phyloP scores from a whole-genome alignment of 352 stramenopile genomes.

The Globisporangium splendens region DNA sequence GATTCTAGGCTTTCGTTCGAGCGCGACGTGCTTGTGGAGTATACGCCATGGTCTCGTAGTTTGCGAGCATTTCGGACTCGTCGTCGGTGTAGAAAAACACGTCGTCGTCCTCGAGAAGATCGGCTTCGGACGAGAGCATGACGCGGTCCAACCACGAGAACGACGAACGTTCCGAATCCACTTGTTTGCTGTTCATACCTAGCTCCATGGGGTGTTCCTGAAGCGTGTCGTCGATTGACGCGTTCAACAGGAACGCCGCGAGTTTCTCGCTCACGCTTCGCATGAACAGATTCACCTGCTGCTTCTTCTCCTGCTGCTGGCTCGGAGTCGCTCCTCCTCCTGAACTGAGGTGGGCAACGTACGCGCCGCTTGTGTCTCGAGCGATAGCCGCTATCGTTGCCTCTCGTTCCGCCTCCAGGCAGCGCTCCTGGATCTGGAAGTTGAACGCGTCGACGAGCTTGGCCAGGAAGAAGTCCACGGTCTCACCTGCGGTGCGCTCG shows the following conservation, averaged over 20 bases:
- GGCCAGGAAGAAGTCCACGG: conserved; percentile 32
- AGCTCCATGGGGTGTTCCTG: conserved; percentile 23
- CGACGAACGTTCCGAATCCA: conserved; percentile 1
- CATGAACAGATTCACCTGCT: not conserved
- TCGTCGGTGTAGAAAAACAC: conserved; percentile 23
- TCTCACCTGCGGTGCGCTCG: conserved; percentile 13
- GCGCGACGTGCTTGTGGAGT: not conserved
- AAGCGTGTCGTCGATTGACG: conserved; percentile 9
- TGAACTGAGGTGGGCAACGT: not conserved
- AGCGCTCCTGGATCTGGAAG: conserved; percentile 30
- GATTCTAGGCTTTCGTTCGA: not conserved
- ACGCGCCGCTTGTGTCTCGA: too few relatives aligned
- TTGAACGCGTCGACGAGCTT: conserved; percentile 32
- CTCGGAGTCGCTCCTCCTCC: not conserved
- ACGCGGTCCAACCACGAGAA: conserved; percentile 6
- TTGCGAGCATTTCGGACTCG: conserved; percentile 13
- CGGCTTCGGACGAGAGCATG: not conserved
- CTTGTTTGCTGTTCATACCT: conserved; percentile 10
- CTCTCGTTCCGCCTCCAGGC: not conserved
- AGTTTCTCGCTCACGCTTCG: conserved; percentile 23
- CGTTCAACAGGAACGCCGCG: conserved; percentile 23
- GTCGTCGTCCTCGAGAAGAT: conserved; percentile 8
- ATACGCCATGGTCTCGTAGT: conserved; percentile 23
- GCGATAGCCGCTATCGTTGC: too few relatives aligned
- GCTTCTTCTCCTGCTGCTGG: not conserved